These are phyloP conservation scores for Rhizopogon sp. DNA, from an alignment of 768 basidiomycete genomes.

Conservation along the genomic window DNA sequence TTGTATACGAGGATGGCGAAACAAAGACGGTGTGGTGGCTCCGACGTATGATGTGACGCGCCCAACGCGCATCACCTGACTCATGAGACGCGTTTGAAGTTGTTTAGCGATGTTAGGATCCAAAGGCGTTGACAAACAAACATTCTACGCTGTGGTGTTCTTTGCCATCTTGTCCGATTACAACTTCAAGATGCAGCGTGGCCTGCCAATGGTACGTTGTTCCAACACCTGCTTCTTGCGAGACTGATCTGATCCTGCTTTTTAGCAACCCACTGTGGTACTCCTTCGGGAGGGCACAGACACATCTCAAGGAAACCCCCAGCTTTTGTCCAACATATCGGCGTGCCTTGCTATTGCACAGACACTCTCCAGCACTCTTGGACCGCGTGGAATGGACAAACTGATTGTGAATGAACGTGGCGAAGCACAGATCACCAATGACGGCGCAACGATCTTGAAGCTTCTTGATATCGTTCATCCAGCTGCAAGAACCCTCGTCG, in stretches of 20 bases:
- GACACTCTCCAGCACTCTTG: conserved; percentile 92
- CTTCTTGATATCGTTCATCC: conserved; percentile 97
- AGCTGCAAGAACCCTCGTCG: conserved; percentile 95
- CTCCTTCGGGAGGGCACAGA: conserved; percentile 96
- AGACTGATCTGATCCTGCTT: conserved; percentile 12
- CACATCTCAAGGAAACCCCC: conserved; percentile 89
- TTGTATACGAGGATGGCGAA: not conserved
- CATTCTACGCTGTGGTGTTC: not conserved
- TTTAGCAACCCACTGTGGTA: conserved; percentile 94
- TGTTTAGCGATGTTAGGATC: conserved; percentile 21
- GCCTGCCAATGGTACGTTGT: conserved; percentile 65
- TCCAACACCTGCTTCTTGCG: not conserved
- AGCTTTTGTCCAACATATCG: conserved; percentile 91
- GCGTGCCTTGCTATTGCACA: conserved; percentile 93
- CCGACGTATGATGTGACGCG: not conserved
- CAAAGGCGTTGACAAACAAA: not conserved
- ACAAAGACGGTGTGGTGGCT: not conserved
- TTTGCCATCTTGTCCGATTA: conserved; percentile 8
- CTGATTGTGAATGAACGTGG: conserved; percentile 92
- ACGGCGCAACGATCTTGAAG: conserved; percentile 98
- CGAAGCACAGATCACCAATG: conserved; percentile 98
- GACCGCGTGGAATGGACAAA: conserved; percentile 98
- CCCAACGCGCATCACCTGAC: not conserved
- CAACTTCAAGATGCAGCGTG: conserved; percentile 70
- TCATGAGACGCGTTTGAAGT: conserved; percentile 8